Conservation (phyloP, 805 yeast genomes). For the Spathaspora girioi region DNA sequence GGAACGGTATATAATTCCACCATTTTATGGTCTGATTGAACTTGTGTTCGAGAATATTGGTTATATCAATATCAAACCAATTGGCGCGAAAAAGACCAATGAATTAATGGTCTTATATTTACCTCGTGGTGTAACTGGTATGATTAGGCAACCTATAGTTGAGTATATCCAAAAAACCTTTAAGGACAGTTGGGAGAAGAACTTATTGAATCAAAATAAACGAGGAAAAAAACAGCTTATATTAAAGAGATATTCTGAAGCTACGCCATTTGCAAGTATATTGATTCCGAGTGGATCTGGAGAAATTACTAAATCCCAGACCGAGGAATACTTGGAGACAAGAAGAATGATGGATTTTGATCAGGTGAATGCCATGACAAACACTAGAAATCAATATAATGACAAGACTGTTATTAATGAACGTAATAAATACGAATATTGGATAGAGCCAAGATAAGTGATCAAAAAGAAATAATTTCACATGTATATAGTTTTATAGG, state of each 20-base stretch:
- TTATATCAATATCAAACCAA: constrained; percentile 55
- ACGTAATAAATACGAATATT: constrained; percentile 10
- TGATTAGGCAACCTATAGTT: constrained; percentile 52
- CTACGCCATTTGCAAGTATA: constrained; percentile 12
- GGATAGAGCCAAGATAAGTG: constrained; percentile 10
- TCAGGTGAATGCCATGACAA: background rate
- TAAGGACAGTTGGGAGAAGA: constrained; percentile 24
- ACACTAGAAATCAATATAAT: constrained; percentile 1
- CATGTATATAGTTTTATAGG: background rate
- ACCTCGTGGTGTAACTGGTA: constrained; percentile 52
- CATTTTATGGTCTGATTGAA: constrained; percentile 67
- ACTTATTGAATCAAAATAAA: constrained; percentile 15
- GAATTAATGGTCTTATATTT: constrained; percentile 41
- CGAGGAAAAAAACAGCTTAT: constrained; percentile 16
- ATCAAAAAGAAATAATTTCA: background rate
- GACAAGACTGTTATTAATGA: constrained; percentile 7
- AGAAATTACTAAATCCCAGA: background rate
- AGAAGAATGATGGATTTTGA: background rate
- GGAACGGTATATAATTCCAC: constrained; percentile 55
- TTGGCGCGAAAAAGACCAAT: constrained; percentile 38
- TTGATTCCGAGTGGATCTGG: constrained; percentile 11
- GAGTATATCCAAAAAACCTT: constrained; percentile 34
- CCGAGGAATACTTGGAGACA: background rate
- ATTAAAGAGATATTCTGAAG: constrained; percentile 13
- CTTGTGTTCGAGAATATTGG: constrained; percentile 66